Percentiles rank a stretch among this genome's conserved stretches.
These are phyloP conservation scores for Aleurites moluccanus DNA, from an alignment of 441 rosid genomes.

Conservation along the genomic window DNA sequence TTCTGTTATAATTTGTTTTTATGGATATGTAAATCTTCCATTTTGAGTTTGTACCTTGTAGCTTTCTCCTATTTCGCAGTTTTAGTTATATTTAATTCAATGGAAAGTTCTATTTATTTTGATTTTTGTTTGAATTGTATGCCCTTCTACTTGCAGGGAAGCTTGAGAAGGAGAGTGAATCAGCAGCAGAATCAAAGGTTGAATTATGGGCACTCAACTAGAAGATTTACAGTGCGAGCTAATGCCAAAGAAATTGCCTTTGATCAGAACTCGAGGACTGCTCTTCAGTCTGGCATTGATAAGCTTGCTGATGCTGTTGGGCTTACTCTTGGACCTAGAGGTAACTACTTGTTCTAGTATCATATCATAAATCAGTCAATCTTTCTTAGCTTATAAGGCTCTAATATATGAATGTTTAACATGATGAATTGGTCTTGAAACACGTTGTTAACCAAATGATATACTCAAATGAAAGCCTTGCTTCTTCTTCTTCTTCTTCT, in stretches of 20 bases:
- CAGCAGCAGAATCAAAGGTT: slow-evolving; percentile 53
- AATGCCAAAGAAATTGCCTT: slow-evolving; percentile 85
- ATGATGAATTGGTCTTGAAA: neutral
- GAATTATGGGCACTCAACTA: slow-evolving; percentile 45
- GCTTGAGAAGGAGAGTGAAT: slow-evolving; percentile 46
- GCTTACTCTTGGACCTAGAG: slow-evolving; percentile 97
- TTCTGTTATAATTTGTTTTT: neutral
- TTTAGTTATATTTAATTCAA: neutral
- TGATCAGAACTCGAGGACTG: slow-evolving; percentile 78
- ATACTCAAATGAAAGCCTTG: neutral
- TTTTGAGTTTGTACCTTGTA: neutral
- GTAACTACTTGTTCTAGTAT: slow-evolving; percentile 49
- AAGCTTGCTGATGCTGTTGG: slow-evolving; percentile 93
- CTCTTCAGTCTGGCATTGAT: slow-evolving; percentile 90
- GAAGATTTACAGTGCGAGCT: slow-evolving; percentile 72
- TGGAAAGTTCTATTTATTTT: no score
- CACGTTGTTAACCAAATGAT: neutral
- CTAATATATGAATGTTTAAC: neutral
- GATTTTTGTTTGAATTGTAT: neutral
- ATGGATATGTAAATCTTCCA: neutral
- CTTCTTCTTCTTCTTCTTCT: no score
- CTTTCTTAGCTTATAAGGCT: no score
- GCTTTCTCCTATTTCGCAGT: neutral
- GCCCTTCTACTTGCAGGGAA: no score
- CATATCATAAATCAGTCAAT: neutral